A percentile compares a stretch with the other conserved stretches of the same genome.
These are phyloP conservation scores for Byssochlamys sp. DNA, from an alignment of 2,329 filamentous ascomycete genomes.

Conservation along the genomic window DNA sequence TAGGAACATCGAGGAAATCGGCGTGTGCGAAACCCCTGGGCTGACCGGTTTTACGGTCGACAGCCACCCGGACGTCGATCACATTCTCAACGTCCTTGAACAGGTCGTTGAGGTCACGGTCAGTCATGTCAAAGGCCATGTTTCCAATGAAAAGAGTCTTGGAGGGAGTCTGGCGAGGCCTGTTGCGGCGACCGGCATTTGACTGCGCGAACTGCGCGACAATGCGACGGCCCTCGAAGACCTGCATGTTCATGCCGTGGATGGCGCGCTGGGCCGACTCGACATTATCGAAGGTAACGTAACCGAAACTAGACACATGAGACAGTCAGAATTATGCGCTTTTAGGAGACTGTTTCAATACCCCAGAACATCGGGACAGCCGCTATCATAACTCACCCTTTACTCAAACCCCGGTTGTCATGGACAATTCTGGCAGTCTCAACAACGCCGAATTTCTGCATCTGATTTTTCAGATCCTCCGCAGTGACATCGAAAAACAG, in stretches of 20 bases:
- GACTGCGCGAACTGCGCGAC: slow-evolving; percentile 50
- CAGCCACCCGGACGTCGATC: slow-evolving; percentile 67
- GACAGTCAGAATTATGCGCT: slow-evolving; percentile 4
- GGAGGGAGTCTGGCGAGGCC: slow-evolving; percentile 39
- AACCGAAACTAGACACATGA: slow-evolving; percentile 49
- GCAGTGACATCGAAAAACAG: slow-evolving; percentile 59
- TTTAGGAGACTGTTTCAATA: no score
- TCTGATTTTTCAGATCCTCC: slow-evolving; percentile 50
- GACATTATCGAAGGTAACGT: slow-evolving; percentile 50
- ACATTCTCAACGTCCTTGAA: slow-evolving; percentile 64
- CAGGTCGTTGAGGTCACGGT: slow-evolving; percentile 68
- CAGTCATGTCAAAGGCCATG: slow-evolving; percentile 75
- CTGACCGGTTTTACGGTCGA: slow-evolving; percentile 70
- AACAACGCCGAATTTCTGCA: slow-evolving; percentile 50
- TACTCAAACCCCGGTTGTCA: slow-evolving; percentile 56
- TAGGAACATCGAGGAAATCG: slow-evolving; percentile 61
- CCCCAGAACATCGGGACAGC: neutral
- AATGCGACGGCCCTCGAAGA: slow-evolving; percentile 56
- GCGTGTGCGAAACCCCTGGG: slow-evolving; percentile 76
- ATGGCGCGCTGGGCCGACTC: slow-evolving; percentile 49
- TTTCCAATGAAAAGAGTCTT: slow-evolving; percentile 74
- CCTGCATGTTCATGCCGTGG: slow-evolving; percentile 47
- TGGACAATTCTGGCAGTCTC: slow-evolving; percentile 46
- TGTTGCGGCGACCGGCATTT: slow-evolving; percentile 6
- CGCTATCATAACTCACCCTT: slow-evolving; percentile 46